Evolutionary conservation across 495 filamentous ascomycete genomes (phyloP), one percentile per base, ranked within the genome.

Genomic region (Eremomyces bilateralis): DNA sequence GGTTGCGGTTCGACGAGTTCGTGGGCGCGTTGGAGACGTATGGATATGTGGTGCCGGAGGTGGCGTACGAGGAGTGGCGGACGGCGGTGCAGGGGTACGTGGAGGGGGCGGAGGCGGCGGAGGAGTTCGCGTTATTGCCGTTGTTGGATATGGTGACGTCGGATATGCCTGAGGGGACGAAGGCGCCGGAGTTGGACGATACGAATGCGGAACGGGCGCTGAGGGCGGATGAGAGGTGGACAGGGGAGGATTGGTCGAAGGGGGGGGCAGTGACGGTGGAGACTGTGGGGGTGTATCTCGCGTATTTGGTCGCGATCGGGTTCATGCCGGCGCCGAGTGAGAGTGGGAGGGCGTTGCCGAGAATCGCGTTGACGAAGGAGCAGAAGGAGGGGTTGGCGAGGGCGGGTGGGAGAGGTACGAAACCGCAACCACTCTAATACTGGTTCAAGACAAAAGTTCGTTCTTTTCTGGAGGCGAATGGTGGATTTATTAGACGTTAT

Each of bases 131-230:
- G n/a, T 57, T 80, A 40, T 59, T 88, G 67, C 81, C 82, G 1
- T 67, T 93, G 18, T 82, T 76, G 48, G 76, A 92, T 53, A 85
- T 90, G 50, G 78, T 77, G 28, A 74, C 71, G 20, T 64, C 67
- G 13, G 74, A 92, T 46, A 66, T 94, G 5, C 83, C 82, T 0
- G 65, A 64, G 5, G 70, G 69, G 39, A 83, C 80, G 8, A 71
- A 70, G 37, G 80, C 82, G 1, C 82, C 80, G 0, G 78, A 80
- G 48, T 60, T 94, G 16, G 76, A 80, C 37, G 80, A 91, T 44
- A 48, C 52, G 12, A 84, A 90, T 42, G 71, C 84, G 2, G 61
- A 63, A 0, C 51, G 58, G 1, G 61, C 76, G 0, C 54, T 92
- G 18, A 63, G 61, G 39, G 52, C 59, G 0, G 75, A 85, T 47